Evolutionary conservation across 768 basidiomycete genomes (phyloP), one percentile per base, ranked within the genome.

Genomic region (Tulasnella sp.): DNA sequence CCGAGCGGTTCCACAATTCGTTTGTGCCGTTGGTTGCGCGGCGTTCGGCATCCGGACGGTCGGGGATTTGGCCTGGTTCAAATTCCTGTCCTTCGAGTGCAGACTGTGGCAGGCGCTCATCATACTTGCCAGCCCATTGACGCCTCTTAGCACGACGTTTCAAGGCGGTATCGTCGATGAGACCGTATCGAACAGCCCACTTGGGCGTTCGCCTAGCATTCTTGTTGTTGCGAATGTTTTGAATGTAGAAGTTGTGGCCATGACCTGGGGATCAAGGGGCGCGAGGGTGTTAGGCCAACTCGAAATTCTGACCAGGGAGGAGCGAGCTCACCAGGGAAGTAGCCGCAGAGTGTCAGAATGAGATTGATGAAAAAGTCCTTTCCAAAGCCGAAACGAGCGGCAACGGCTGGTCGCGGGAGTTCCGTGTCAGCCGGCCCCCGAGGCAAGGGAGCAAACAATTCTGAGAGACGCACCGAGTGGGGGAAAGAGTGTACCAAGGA

Each of bases 181-280:
- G 92, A 51, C 96, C 96, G 83, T 94, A 94, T 80, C 92, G 89
- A 84, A 93, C 87, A 0, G 92, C 92, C 96, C 96, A 98, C 84
- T 98, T 96, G 26, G 96, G 96, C n/a, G 96, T 98, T 67, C 96
- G 91, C 18, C 88, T 87, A 83, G 93, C 89, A 81, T 90, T 96
- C 87, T 96, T 94, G 87, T 98, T 98, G 86, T 98, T 98, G 77
- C 96, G 88, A 80, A 98, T 91, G 84, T 98, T 98, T 91, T 98
- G 83, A 73, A 95, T 93, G 86, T 95, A 95, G 83, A 95, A 95
- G 81, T 97, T 98, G 85, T 98, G 96, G 75, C 85, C 90, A 83
- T 98, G 96, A 29, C 94, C 94, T 91, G 75, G 83, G 74, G 80
- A 81, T 67, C 51, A 15, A 67, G 79, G 51, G 67, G 74, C 71